Evolutionary conservation across 371 early-diverging fungal genomes (phyloP), one percentile per base, ranked within the genome.

Genomic region (Mortierella sp.): DNA sequence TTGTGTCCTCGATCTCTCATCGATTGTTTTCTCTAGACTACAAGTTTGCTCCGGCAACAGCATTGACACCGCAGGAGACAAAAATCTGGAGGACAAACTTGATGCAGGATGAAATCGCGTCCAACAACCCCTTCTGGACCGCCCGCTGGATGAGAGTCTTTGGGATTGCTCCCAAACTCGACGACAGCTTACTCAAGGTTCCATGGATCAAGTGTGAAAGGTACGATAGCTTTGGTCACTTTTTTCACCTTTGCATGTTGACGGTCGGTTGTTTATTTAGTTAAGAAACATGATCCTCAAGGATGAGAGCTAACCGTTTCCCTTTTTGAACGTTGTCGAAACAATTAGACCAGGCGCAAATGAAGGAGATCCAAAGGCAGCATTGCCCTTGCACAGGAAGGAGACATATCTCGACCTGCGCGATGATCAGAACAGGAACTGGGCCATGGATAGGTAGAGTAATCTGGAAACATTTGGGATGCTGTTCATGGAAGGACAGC

Each of bases 151-250:
- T 86, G 86, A 71, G 75, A 69, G 82, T 86, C 54, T 86, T 86
- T 72, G 86, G 86, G 3, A 79, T 76, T 51, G 77, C 82, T 34
- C 86, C 86, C 28, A 78, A 59, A 31, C 61, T 86, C 54, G 86
- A 86, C 51, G 86, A 86, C 67, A 86, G 86, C 34, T 74, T 86
- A 48, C 79, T 86, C 43, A 86, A 86, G 69, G 86, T 86, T 1
- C 86, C 86, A 19, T 82, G 82, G 81, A 72, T 86, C 77, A 86
- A 81, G 59, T 86, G 86, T 61, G 86, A 86, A 71, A 86, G 86
- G 86, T 79, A 43, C 53, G 61, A 53, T 53, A 21, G 4, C 9
- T 67, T 21, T 16, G 37, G 0, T 54, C 54, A 54, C 54, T 50
- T 16, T 31, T 4, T 31, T 28, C 14, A 14, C 28, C 31, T 6